Base-by-base conservation (phyloP, 371 early-diverging fungal species). In the Gilbertella persicaria region DNA sequence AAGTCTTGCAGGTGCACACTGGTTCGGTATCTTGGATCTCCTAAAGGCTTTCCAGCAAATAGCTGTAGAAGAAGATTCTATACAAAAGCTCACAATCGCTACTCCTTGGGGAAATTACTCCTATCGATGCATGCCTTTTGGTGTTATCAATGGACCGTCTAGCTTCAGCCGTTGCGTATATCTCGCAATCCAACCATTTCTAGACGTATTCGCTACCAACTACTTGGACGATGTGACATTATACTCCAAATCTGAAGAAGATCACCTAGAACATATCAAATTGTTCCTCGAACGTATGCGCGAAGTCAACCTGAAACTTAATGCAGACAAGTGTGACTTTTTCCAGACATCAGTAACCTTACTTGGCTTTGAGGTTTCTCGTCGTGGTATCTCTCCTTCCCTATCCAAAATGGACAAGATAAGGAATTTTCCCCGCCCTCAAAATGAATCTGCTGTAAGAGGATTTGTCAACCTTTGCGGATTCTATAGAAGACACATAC, bases 101-200 rank as follows among this genome's bases (percentile, higher is more conserved):
- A 49, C 50, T 9, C 50, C 50, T 16, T 49, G 14, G 25, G 50
- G 50, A 4, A 39, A 24, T 9, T 49, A 39, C 24, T 49, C 50
- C 0, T 49, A 49, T 39, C 2, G 17, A 14, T 49, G 50, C 14
- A 19, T 49, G 17, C 50, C 50, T 1, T 49, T 39, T 49, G 50
- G 50, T 12, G 13, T 49, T 38, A 1, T 49, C 1, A 49, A 49
- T 16, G 50, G 50, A 3, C 24, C 28, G 17, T 4, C 12, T 16
- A 23, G 16, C 3, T 49, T 49, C 16, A 16, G 28, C 17, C 13
- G 50, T 4, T 24, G 28, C 17, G 19, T 49, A 1, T 49, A 26
- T 28, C 13, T 49, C 1, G 39, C 50, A 8, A 49, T 49, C 2
- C 39, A 49, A 39, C 50, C 50, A 9, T 49, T 49, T 3, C 2